A percentile compares a stretch with the other conserved stretches of the same genome.
Conservation (phyloP, 2,329 filamentous ascomycete species). For the Neonectria ditissima region DNA sequence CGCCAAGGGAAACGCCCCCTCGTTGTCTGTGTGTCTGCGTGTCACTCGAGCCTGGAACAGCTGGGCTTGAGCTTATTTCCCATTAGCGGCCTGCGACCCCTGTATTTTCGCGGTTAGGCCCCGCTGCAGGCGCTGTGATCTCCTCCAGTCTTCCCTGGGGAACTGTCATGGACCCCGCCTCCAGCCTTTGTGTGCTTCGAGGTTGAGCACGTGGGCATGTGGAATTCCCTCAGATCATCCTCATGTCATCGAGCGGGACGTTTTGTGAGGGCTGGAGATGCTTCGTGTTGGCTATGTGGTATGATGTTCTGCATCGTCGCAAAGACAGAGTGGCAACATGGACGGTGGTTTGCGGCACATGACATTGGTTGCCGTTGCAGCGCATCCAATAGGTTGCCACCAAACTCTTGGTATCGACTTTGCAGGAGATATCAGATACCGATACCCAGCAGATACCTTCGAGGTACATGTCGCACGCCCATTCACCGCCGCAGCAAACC, state of each 20-base stretch:
- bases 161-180: neutral
- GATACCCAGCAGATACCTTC: neutral
- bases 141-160: slow-evolving; percentile 2
- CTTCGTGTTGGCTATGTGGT: neutral
- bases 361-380: neutral
- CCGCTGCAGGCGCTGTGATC: slow-evolving; percentile 1
- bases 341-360: neutral
- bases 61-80: neutral
- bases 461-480: neutral
- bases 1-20: neutral
- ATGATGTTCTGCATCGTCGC: neutral
- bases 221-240: neutral
- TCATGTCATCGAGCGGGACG: neutral
- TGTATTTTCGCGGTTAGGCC: neutral
- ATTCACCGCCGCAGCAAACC: neutral
- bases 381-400: neutral
- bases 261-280: neutral
- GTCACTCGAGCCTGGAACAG: neutral
- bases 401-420: neutral
- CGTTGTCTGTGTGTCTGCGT: too few relatives aligned
- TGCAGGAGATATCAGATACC: neutral
- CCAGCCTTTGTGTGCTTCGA: slow-evolving; percentile 2
- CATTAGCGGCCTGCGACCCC: neutral
- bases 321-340: neutral
- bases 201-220: slow-evolving; percentile 15